Evolutionary conservation across 208 protist genomes (phyloP).

Genomic region (Leishmania gerbilli): DNA sequence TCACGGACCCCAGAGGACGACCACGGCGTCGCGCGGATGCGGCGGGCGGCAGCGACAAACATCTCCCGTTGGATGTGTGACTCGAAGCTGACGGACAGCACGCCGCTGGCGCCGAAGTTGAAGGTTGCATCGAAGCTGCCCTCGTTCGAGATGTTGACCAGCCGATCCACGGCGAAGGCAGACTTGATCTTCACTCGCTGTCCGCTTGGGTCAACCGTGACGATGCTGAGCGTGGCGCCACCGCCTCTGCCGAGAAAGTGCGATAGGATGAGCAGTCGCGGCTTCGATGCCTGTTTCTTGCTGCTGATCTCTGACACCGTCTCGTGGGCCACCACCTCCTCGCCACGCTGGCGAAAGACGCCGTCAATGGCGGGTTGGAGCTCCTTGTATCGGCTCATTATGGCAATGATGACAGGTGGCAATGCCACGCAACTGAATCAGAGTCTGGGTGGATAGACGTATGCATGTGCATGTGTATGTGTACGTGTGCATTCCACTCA

Average conservation of each 20-base stretch:
- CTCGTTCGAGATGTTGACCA: constrained; percentile 70
- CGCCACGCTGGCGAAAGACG: constrained; percentile 71
- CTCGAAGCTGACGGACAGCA: constrained; percentile 84
- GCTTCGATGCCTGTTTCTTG: constrained; percentile 44
- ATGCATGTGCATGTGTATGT: not conserved
- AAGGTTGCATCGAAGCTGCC: constrained; percentile 86
- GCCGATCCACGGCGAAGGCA: constrained; percentile 69
- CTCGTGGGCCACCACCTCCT: constrained; percentile 80
- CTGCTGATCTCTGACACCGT: constrained; percentile 65
- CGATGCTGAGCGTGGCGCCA: constrained; percentile 43
- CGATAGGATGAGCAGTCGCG: constrained; percentile 60
- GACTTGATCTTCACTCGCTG: constrained; percentile 69
- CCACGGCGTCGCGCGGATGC: constrained; percentile 39
- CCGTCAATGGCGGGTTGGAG: constrained; percentile 54
- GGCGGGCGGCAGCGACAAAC: constrained; percentile 73
- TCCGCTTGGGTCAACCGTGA: constrained; percentile 28
- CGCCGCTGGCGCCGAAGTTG: constrained; percentile 80
- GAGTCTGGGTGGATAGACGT: not conserved
- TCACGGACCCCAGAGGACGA: constrained; percentile 1
- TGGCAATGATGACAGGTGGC: not conserved
- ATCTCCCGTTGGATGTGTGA: constrained; percentile 91
- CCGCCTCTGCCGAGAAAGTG: constrained; percentile 39
- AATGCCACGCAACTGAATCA: not conserved
- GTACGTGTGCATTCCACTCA: not conserved
- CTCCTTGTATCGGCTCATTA: constrained; percentile 54